Evolutionary conservation across 2,329 filamentous ascomycete species (phyloP), one percentile per base, ranked within the genome.

Genomic region (Dothideomycetes sp.): DNA sequence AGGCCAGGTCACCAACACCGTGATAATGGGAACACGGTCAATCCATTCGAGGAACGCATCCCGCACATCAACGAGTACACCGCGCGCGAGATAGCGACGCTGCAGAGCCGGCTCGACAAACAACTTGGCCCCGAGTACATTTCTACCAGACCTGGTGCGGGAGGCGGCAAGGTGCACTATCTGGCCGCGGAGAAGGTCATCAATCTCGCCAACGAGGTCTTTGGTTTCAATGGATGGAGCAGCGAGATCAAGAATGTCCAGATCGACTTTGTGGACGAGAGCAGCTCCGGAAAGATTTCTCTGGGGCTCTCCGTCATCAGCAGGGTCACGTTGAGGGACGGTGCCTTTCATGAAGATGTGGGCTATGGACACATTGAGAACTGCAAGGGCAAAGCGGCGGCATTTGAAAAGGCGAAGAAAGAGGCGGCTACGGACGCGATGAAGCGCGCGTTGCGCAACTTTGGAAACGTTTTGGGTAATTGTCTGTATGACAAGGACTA

Each of bases 361-460:
- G 91, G 91, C 19, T 98, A 98, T 55, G 91, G 91, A 5, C 84
- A 91, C 49, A 94, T 94, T 51, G 89, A 96, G 60, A 98, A 98
- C 55, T 86, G 81, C 60, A 93, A 89, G 62, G 84, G 85, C 41
- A 98, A 98, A 64, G 89, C 88, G 3, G 82, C 84, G 37, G 91
- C 89, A 0, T 98, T 96, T 54, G 91, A 98, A 59, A 98, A 98
- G 63, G 88, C 91, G 1, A 98, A 96, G 68, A 98, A 98, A 60
- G 88, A 96, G 65, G 93, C 86, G 5, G 93, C 87, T 3, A 96
- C 93, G 8, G 91, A 98, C 63, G 91, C 79, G 1, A 58, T 98
- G 56, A 98, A 98, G 63, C 75, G 91, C 49, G 78, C 91, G 1
- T 58, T 98, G 53, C 75, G 89, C 43, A 95, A 79, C 47, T 98